These are phyloP conservation scores for Theileria sp. DNA, from an alignment of 169 alveolate genomes.

Conservation along the genomic window DNA sequence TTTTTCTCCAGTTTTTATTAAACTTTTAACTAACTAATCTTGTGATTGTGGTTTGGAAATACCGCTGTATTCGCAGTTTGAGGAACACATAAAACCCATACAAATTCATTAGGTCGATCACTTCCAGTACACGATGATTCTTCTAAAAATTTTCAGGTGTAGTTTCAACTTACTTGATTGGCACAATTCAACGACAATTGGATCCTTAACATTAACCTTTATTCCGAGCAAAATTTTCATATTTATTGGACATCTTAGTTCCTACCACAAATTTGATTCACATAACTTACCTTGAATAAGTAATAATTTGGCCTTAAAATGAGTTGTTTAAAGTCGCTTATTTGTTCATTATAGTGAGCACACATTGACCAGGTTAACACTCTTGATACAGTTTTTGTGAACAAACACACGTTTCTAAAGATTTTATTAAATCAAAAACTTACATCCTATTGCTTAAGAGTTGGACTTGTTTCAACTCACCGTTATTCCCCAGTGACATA, in stretches of 20 bases:
- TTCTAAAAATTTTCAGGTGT: slow-evolving; percentile 6
- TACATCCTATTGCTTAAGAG: slow-evolving; percentile 38
- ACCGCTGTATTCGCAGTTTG: slow-evolving; percentile 14
- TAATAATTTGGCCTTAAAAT: slow-evolving; percentile 24
- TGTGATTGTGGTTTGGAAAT: not conserved
- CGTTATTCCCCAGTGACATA: slow-evolving; percentile 32
- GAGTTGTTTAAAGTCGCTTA: slow-evolving; percentile 36
- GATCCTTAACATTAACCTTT: slow-evolving; percentile 8
- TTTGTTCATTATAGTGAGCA: not conserved
- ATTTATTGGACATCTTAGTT: slow-evolving; percentile 31
- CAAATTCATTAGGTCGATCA: slow-evolving; percentile 32
- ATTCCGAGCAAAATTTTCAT: slow-evolving; percentile 39
- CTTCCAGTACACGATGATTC: slow-evolving; percentile 10
- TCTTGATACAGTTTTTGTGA: slow-evolving; percentile 29
- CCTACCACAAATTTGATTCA: not conserved
- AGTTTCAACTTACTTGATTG: slow-evolving; percentile 17
- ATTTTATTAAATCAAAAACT: not conserved
- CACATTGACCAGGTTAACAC: slow-evolving; percentile 44
- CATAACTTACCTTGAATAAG: not conserved
- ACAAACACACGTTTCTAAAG: slow-evolving; percentile 49
- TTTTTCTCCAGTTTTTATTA: not conserved
- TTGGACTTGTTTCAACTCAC: slow-evolving; percentile 26
- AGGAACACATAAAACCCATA: slow-evolving; percentile 52
- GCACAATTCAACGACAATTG: slow-evolving; percentile 6
- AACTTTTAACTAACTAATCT: not conserved